Evolutionary conservation across 2,329 filamentous ascomycete species (phyloP), one percentile per base, ranked within the genome.

Genomic region (Sporothrix pseudoabietina): DNA sequence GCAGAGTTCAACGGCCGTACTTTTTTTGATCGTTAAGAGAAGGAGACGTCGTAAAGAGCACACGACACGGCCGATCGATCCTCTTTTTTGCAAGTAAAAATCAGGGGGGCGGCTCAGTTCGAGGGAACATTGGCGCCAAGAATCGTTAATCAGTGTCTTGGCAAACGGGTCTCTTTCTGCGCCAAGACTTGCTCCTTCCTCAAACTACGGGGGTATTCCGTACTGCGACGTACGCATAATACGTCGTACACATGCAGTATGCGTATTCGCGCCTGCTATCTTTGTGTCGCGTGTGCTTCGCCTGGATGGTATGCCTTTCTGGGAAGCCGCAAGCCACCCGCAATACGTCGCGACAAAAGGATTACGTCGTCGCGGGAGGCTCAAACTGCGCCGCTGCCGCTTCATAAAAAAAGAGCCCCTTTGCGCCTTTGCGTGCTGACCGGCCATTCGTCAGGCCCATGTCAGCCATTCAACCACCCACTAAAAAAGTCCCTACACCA

Each of bases 51-150:
- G 30, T 6, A 71, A 63, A 55, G 57, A 63, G 70, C 69, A 61
- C 69, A 61, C 69, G 69, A 71, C 69, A 70, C 65, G 52, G 54
- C 49, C 26, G 44, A 68, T 68, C 61, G 39, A 65, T 30, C 39
- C 39, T 63, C 22, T 41, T 41, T 63, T 44, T 22, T 30, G 30
- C 39, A 19, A 30, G 6, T n/a, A 66, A 30, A 14, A 52, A n/a
- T 32, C 41, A 32, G 5, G 39, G 5, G 39, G 41, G 22, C n/a
- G 41, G 57, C 59, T 3, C 44, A 66, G 41, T 19, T 44, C 4
- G 63, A 49, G 41, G 22, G 22, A 49, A 66, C 7, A 47, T 47
- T 66, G 44, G 63, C 63, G 63, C 63, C 63, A 44, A 69, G 35
- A 35, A 52, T 16, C 41, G 35, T 32, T 69, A 35, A 35, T 35